Base-by-base conservation (phyloP, 129 eudicot genomes). In the Chrysanthemum seticuspe region DNA sequence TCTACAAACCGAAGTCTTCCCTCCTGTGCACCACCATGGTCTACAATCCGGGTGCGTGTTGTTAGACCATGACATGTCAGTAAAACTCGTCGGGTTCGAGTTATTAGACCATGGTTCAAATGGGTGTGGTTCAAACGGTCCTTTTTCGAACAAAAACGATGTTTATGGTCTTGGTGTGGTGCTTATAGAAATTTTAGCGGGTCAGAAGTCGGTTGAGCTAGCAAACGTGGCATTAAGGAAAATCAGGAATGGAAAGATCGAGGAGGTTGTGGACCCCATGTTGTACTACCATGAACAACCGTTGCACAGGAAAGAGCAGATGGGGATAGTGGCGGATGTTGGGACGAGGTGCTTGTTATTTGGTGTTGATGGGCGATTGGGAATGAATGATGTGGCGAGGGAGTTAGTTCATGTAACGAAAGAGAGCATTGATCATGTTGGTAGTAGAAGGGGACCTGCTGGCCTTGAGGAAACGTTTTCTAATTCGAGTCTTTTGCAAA, bases 241-340 rank as follows among this genome's bases (percentile, higher is more conserved):
- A 76, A 89, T 89, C 0, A 89, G 86, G 72, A 85, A 78, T 0
- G 98, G 98, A 60, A 87, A 87, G 74, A 66, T 89, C 56, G 96
- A 92, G 77, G 98, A 92, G 88, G 84, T 92, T 31, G 83, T 92
- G 50, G 98, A 92, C 29, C 96, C 96, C 0, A 71, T 76, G 50
- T 75, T 92, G n/a, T 89, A 89, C 78, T 89, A 80, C 79, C 96
- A 89, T 58, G 96, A 92, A 82, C 96, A 89, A 75, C 88, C 90
- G n/a, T 65, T 45, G 10, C 82, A 73, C 13, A 73, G 85, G 9
- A 75, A 83, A 64, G 96, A 89, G 73, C 89, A 92, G 76, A 92
- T 92, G 67, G 84, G 87, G 56, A 84, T 84, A 45, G 83, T 87
- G 12, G 95, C 95, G 13, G 98, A 92, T 76, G 75, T 92, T 15